phyloP scores from a whole-genome alignment of 768 basidiomycete species.

The Hygrophorus russula region DNA sequence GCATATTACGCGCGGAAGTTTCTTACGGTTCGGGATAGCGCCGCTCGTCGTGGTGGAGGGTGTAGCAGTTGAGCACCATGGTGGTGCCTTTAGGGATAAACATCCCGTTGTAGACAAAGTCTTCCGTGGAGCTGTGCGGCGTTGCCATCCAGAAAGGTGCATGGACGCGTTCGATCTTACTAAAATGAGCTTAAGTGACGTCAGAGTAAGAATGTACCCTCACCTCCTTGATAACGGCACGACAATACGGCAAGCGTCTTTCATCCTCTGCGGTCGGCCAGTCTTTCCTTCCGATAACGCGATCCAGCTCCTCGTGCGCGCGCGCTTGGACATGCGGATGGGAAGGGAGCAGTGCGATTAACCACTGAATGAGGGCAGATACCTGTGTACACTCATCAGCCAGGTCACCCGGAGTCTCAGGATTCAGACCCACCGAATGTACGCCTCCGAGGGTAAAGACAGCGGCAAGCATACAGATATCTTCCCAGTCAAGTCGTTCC shows the following conservation, averaged over 20 bases:
- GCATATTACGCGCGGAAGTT: not conserved
- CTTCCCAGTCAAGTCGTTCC: conserved; percentile 19
- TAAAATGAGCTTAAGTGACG: not conserved
- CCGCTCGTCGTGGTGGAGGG: conserved; percentile 11
- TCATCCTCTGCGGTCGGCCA: conserved; percentile 14
- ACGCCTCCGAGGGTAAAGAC: conserved; percentile 22
- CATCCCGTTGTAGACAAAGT: conserved; percentile 15
- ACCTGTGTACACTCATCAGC: conserved; percentile 6
- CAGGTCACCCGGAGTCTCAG: not conserved
- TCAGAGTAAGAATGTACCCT: not conserved
- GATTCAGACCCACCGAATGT: conserved; percentile 14
- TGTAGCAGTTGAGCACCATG: conserved; percentile 16
- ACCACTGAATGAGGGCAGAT: conserved; percentile 16
- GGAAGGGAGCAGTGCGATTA: conserved; percentile 12
- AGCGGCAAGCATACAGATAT: conserved; percentile 19
- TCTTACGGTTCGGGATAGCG: conserved; percentile 18
- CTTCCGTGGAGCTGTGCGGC: conserved; percentile 11
- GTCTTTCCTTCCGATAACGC: conserved; percentile 13
- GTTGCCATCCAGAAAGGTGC: conserved; percentile 10
- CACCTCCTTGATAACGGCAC: conserved; percentile 17
- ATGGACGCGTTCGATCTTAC: conserved; percentile 7
- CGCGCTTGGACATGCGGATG: conserved; percentile 10
- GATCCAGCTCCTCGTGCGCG: conserved; percentile 12
- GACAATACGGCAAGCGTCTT: conserved; percentile 15
- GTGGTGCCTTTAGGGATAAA: conserved; percentile 14